Evolutionary conservation across 805 yeast genomes (phyloP).

Genomic region (Ogataea nonfermentans): DNA sequence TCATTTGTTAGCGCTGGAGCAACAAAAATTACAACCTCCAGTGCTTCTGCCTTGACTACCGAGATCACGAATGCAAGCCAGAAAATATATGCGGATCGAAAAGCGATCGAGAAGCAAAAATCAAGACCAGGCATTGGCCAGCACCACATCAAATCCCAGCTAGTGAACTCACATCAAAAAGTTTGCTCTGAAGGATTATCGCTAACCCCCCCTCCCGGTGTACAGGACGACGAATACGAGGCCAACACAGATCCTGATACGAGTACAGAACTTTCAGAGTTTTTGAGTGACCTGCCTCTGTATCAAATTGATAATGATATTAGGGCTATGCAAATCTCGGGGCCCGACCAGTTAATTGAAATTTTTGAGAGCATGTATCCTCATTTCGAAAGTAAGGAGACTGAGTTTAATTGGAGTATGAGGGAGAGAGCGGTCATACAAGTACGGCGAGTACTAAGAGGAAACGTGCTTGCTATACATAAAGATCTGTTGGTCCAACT

Average conservation of each 20-base stretch:
- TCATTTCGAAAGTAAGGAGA: conserved; percentile 68
- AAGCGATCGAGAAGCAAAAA: conserved; percentile 14
- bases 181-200: conserved; percentile 2
- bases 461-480: conserved; percentile 43
- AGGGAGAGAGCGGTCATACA: conserved; percentile 63
- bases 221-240: neutral
- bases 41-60: neutral
- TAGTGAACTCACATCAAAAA: neutral
- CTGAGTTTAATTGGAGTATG: conserved; percentile 80
- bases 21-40: conserved; percentile 25
- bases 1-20: conserved; percentile 32
- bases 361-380: conserved; percentile 31
- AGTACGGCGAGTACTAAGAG: conserved; percentile 60
- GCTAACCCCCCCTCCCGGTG: neutral
- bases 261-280: conserved; percentile 1
- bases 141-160: neutral
- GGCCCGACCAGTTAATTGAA: conserved; percentile 30
- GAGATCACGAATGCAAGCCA: neutral
- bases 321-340: conserved; percentile 33
- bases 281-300: conserved; percentile 22
- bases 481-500: conserved; percentile 32
- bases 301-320: conserved; percentile 32
- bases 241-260: neutral
- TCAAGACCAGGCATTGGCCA: conserved; percentile 13
- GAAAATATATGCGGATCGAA: neutral